A percentile compares a stretch with the other conserved stretches of the same genome.
Evolutionary conservation across 305 asterid genomes (phyloP).

Genomic region (Fraxinus platypoda): DNA sequence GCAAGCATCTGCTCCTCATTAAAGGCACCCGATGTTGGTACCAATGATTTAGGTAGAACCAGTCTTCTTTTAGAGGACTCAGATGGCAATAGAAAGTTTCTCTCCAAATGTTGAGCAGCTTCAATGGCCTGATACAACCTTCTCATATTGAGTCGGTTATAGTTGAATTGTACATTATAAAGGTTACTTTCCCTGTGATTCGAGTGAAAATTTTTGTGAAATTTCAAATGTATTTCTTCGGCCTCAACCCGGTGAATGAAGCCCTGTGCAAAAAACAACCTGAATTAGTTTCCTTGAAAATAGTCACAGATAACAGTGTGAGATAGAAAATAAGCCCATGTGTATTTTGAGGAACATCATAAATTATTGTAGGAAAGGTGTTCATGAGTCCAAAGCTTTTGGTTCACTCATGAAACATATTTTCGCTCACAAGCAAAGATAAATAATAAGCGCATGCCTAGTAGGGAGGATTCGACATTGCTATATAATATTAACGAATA

Average conservation of each 20-base stretch:
- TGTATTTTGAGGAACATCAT: not conserved
- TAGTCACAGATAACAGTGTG: not conserved
- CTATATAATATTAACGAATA: not conserved
- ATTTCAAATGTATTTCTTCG: constrained; percentile 67
- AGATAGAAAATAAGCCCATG: not conserved
- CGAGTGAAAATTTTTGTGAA: constrained; percentile 51
- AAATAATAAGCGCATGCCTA: not conserved
- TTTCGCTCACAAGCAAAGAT: not conserved
- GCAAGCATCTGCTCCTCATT: constrained; percentile 68
- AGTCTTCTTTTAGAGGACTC: constrained; percentile 25
- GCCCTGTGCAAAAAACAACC: constrained; percentile 53
- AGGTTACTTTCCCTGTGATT: constrained; percentile 45
- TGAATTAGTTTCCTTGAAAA: constrained; percentile 21
- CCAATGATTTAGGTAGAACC: constrained; percentile 32
- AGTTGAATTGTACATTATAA: constrained; percentile 76
- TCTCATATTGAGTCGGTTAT: constrained; percentile 50
- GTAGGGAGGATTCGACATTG: not conserved
- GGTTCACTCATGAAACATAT: not conserved
- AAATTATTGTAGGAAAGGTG: not conserved
- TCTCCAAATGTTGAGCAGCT: constrained; percentile 54
- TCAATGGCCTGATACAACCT: constrained; percentile 83
- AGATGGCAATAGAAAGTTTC: constrained; percentile 68
- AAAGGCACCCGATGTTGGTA: constrained; percentile 54
- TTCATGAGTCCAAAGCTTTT: not conserved
- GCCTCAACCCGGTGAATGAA: constrained; percentile 82